A percentile compares a stretch with the other conserved stretches of the same genome.
phyloP scores from a whole-genome alignment of 2,329 filamentous ascomycete genomes.

The Davidsoniella virescens region DNA sequence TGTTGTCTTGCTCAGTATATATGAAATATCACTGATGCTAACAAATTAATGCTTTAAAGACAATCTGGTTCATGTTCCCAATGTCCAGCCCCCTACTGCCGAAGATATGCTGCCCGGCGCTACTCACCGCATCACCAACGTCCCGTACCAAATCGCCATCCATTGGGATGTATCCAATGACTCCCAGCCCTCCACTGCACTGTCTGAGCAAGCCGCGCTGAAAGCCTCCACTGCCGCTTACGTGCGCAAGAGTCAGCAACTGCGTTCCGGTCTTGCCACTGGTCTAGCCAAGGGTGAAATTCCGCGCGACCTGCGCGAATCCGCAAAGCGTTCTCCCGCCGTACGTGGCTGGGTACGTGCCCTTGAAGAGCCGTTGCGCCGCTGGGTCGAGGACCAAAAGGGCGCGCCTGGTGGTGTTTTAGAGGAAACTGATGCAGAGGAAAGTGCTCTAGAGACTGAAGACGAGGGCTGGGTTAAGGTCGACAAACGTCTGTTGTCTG shows the following conservation, averaged over 20 bases:
- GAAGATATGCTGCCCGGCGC: slow-evolving; percentile 71
- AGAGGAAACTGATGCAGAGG: slow-evolving; percentile 17
- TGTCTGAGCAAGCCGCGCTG: slow-evolving; percentile 33
- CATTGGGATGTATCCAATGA: slow-evolving; percentile 48
- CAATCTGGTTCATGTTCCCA: slow-evolving; percentile 70
- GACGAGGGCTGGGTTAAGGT: slow-evolving; percentile 90
- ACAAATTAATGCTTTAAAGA: slow-evolving; percentile 33
- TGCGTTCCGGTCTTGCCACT: slow-evolving; percentile 25
- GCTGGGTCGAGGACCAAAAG: slow-evolving; percentile 46
- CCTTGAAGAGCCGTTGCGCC: slow-evolving; percentile 69
- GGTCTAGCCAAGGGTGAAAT: slow-evolving; percentile 40
- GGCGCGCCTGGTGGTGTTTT: slow-evolving; percentile 12
- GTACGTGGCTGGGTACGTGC: slow-evolving; percentile 67
- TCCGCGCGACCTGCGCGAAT: slow-evolving; percentile 63
- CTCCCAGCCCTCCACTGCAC: slow-evolving; percentile 18
- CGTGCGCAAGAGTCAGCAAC: slow-evolving; percentile 31
- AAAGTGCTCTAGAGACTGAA: slow-evolving; percentile 29
- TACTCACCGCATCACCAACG: slow-evolving; percentile 58
- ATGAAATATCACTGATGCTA: neutral
- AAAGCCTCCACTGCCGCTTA: slow-evolving; percentile 26
- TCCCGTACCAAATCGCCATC: slow-evolving; percentile 80
- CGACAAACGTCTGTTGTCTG: slow-evolving; percentile 26
- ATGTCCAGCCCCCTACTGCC: slow-evolving; percentile 65
- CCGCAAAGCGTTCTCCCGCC: slow-evolving; percentile 63
- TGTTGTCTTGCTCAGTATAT: neutral